phyloP scores from a whole-genome alignment of 1,284 basidiomycete genomes.

The Boletus albobrunnescens region DNA sequence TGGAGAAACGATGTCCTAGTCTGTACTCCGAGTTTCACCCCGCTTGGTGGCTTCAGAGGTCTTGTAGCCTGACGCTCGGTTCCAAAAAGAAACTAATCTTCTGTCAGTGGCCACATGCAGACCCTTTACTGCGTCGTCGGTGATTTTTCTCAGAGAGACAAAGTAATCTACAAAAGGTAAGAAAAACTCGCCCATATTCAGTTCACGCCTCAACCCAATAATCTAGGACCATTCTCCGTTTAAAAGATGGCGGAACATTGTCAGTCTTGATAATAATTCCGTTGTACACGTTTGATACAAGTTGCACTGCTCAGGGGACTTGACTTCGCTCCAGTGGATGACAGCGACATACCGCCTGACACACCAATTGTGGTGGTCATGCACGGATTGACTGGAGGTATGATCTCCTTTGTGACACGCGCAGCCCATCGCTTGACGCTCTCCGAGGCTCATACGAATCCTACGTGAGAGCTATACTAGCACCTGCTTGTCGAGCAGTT shows the following conservation, averaged over 20 bases:
- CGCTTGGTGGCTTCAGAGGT: constrained; percentile 71
- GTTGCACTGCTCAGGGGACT: constrained; percentile 48
- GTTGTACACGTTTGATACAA: background rate
- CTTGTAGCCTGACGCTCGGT: constrained; percentile 7
- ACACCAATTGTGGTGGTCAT: constrained; percentile 81
- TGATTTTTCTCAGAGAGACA: constrained; percentile 71
- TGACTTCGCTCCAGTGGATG: constrained; percentile 65
- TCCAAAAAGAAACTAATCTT: constrained; percentile 7
- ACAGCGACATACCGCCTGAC: constrained; percentile 50
- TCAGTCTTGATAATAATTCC: constrained; percentile 33
- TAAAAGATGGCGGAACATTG: constrained; percentile 72
- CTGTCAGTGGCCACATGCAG: constrained; percentile 63
- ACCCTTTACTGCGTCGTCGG: constrained; percentile 68
- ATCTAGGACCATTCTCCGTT: constrained; percentile 51
- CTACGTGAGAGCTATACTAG: constrained; percentile 80
- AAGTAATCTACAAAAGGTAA: constrained; percentile 61
- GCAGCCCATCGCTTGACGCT: constrained; percentile 8
- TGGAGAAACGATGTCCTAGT: constrained; percentile 56
- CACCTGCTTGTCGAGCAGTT: constrained; percentile 64
- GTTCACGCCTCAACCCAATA: constrained; percentile 4
- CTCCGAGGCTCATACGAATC: constrained; percentile 77
- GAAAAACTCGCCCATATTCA: constrained; percentile 11
- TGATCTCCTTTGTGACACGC: background rate
- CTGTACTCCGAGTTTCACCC: constrained; percentile 54
- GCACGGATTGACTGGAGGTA: constrained; percentile 86